Base-by-base conservation (phyloP, 2,329 filamentous ascomycete genomes). In the Orbilia brochopaga region DNA sequence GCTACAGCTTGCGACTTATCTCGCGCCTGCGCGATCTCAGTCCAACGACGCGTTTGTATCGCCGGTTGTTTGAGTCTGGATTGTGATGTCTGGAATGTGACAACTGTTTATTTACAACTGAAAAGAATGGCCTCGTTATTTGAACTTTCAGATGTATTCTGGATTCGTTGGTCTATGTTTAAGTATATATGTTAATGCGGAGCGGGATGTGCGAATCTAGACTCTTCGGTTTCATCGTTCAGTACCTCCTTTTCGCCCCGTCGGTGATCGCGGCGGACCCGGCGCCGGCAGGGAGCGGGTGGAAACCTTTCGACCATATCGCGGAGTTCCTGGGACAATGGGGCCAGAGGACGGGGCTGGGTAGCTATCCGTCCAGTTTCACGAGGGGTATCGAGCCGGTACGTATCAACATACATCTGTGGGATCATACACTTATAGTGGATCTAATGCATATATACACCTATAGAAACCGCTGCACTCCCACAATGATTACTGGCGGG, bases 401-500 rank as follows among this genome's bases (percentile, higher is more conserved):
- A 73, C 40, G 73, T 30, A 35, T 53, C 27, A 15, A 19, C 10
- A 13, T 17, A 30, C 23, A 21, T 32, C 48, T 50, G 55, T n/a
- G 35, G 42, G 10, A 8, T 32, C 8, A 8, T 3, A 32, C 27
- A 32, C n/a, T n/a, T n/a, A n/a, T n/a, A n/a, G n/a, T n/a, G n/a
- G n/a, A n/a, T n/a, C n/a, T n/a, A n/a, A n/a, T n/a, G n/a, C n/a
- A n/a, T n/a, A n/a, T n/a, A 32, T 32, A 3, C 27, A 8, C 4
- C 17, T 56, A 40, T 67, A 82, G 81, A 86, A 85, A 79, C 77
- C 77, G 0, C 80, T 85, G 56, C 83, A 86, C 77, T 83, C 81
- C 32, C 83, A 86, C 76, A 88, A 88, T 75, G 88, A 90, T 78
- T 90, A 90, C 78, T 88, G 86, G 85, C 84, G 86, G 54, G 81